Evolutionary conservation across 495 filamentous ascomycete genomes (phyloP).

Genomic region (Thermothielavioides terrestris): DNA sequence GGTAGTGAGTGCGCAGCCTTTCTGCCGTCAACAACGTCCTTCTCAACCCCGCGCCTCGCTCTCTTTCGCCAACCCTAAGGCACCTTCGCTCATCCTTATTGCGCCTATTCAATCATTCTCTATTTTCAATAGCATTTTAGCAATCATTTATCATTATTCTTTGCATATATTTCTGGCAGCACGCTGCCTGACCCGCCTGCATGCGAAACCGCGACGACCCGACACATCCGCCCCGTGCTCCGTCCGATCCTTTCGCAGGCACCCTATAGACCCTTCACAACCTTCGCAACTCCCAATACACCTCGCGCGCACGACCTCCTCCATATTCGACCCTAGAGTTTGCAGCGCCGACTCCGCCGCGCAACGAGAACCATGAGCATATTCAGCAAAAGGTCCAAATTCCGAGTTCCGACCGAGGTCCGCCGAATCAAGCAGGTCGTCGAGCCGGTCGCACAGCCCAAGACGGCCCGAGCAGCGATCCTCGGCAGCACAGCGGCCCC

Average conservation of each 20-base stretch:
- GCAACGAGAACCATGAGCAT: slow-evolving; percentile 21
- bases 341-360: no score
- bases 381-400: slow-evolving; percentile 33
- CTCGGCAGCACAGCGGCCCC: no score
- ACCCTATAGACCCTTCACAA: no score
- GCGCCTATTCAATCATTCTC: background rate
- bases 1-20: background rate
- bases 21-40: background rate
- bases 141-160: no score
- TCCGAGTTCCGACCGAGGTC: slow-evolving; percentile 26
- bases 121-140: no score
- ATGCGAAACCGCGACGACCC: no score
- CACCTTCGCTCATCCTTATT: background rate
- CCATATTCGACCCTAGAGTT: background rate
- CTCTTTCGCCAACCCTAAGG: background rate
- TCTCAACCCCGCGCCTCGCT: background rate
- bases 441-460: slow-evolving; percentile 12
- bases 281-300: background rate
- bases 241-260: no score
- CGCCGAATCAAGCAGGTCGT: slow-evolving; percentile 23
- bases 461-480: no score
- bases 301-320: no score
- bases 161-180: no score
- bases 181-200: no score
- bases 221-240: no score